Conservation (phyloP, 352 stramenopile species). For the Phytophthora megakarya region DNA sequence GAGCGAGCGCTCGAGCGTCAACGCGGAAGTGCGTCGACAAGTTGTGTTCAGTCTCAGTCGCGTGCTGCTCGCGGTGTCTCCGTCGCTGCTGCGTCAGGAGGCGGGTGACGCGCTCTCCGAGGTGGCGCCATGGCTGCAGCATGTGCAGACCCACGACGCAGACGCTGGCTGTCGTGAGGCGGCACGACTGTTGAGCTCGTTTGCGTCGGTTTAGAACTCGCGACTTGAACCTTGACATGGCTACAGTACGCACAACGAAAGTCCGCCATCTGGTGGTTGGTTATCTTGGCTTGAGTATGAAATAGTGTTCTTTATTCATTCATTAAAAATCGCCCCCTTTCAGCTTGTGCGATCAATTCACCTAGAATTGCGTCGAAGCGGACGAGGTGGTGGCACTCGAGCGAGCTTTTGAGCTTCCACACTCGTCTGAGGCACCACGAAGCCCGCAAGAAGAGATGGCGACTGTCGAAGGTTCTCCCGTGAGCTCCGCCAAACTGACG, state of each 20-base stretch:
- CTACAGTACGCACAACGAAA: too few relatives aligned
- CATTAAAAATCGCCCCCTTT: conserved; percentile 18
- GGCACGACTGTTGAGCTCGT: conserved; percentile 58
- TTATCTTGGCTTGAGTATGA: not conserved
- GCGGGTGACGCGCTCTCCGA: conserved; percentile 49
- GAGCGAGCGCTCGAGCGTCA: conserved; percentile 47
- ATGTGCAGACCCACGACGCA: conserved; percentile 49
- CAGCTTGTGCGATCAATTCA: conserved; percentile 14
- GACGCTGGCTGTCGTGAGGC: conserved; percentile 77
- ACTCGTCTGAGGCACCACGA: too few relatives aligned
- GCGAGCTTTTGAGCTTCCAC: too few relatives aligned
- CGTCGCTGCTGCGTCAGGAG: conserved; percentile 62
- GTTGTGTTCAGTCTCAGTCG: conserved; percentile 77
- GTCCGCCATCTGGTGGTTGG: not conserved
- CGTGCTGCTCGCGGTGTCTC: conserved; percentile 64
- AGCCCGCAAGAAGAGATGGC: conserved; percentile 43
- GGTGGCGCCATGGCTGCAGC: conserved; percentile 58
- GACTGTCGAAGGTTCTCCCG: conserved; percentile 40
- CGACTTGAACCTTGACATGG: too few relatives aligned
- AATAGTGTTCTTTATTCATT: too few relatives aligned
- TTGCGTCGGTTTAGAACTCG: conserved; percentile 38
- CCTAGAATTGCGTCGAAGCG: conserved; percentile 26
- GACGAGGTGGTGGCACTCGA: conserved; percentile 1
- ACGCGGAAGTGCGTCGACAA: conserved; percentile 68
- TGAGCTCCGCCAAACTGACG: conserved; percentile 67